Evolutionary conservation across 1,139 yeast genomes (phyloP), one percentile per base, ranked within the genome.

Genomic region (Saccharomyces hybrid): DNA sequence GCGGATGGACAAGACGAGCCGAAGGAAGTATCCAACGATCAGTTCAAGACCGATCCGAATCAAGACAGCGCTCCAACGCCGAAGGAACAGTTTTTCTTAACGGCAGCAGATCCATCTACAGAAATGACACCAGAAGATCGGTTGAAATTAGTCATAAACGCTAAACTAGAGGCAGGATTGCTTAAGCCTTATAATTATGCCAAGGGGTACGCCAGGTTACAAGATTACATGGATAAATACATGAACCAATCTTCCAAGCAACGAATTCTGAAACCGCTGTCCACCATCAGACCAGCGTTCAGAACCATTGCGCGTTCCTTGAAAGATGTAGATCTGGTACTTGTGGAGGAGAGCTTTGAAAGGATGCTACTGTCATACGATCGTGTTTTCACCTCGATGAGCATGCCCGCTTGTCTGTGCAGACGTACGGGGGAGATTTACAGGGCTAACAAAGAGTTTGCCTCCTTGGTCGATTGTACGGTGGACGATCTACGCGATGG

Each of bases 341-440:
- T 90, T 47, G 98, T 93, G 8, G 99, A 93, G 66, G 98, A 93
- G 69, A 86, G 88, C 55, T 93, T 93, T 69, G 99, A 93, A 71
- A 77, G 98, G 58, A 88, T 91, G 96, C 73, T 93, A 52, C 74
- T 93, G 54, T 96, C 93, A 64, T 91, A 93, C 66, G 99, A 93
- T 69, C 79, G 99, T 49, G 97, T 93, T 2, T 93, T 93, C 71
- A 90, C 98, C 0, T 86, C 96, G 5, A 90, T 91, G 96, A 96
- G 97, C 7, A 90, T 93, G 55, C 99, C 99, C 0, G 97, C 98
- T 0, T 91, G 98, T 72, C 77, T 93, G 44, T 93, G 99, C 98
- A 77, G 98, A 65, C 84, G 99, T 63, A 91, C 99, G 0, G 99
- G 99, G 1, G 98, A 93, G 64, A 91, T 93, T 3, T 93, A 89